Evolutionary conservation across 306 rosid genomes (phyloP).

Genomic region (Inga leiocalycina): DNA sequence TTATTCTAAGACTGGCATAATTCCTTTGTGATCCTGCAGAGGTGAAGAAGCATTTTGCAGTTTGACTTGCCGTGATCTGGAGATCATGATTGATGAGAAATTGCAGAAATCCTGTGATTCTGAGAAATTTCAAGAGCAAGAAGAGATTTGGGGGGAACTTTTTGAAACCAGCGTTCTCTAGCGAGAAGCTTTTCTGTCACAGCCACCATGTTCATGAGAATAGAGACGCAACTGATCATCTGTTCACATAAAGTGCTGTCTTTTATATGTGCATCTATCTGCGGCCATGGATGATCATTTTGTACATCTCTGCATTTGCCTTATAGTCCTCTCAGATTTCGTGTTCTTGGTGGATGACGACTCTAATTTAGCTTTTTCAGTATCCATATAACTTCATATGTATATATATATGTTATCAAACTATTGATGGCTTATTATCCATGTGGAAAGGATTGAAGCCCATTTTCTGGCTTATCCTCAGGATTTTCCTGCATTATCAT

Average conservation of each 20-base stretch:
- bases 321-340: conserved; percentile 44
- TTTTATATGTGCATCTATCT: conserved; percentile 59
- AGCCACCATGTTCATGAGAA: conserved; percentile 36
- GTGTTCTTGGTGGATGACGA: conserved; percentile 55
- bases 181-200: conserved; percentile 19
- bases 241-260: conserved; percentile 68
- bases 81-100: conserved; percentile 76
- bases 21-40: conserved; percentile 52
- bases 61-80: conserved; percentile 67
- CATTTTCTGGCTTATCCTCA: conserved; percentile 64
- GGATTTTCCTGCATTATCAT: conserved; percentile 35
- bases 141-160: conserved; percentile 43
- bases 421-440: conserved; percentile 29
- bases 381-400: conserved; percentile 41
- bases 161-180: conserved; percentile 55
- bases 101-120: conserved; percentile 48
- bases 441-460: conserved; percentile 57
- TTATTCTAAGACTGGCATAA: conserved; percentile 17
- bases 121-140: conserved; percentile 40
- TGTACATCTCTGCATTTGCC: conserved; percentile 75
- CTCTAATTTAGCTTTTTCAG: conserved; percentile 40
- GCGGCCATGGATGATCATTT: conserved; percentile 96
- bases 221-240: conserved; percentile 70
- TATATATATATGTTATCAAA: conserved; percentile 28
- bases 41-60: conserved; percentile 96